Evolutionary conservation across 2,329 filamentous ascomycete genomes (phyloP).

Genomic region (Talaromyces sp.): DNA sequence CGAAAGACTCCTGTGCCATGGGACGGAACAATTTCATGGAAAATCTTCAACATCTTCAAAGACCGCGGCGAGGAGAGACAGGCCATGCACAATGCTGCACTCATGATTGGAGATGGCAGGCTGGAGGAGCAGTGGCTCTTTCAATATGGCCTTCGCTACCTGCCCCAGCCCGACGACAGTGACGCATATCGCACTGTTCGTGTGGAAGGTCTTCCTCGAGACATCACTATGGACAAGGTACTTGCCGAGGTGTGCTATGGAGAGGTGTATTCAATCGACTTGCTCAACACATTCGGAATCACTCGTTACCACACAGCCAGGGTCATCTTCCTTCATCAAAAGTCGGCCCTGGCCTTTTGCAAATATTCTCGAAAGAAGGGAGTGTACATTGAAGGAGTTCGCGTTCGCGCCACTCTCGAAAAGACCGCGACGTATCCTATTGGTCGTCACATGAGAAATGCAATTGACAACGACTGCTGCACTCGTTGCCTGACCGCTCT

Average conservation of each 20-base stretch:
- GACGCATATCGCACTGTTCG: conserved; percentile 27
- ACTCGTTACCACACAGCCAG: conserved; percentile 27
- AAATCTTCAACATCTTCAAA: conserved; percentile 18
- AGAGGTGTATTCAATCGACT: conserved; percentile 23
- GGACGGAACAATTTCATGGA: conserved; percentile 12
- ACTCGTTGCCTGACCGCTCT: conserved; percentile 7
- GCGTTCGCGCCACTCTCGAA: conserved; percentile 5
- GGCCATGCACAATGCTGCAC: conserved; percentile 14
- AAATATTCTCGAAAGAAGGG: conserved; percentile 13
- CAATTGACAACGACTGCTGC: background rate
- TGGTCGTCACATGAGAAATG: background rate
- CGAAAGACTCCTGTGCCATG: background rate
- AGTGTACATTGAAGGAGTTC: conserved; percentile 16
- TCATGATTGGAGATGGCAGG: conserved; percentile 5
- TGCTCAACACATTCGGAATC: conserved; percentile 24
- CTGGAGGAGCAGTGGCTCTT: conserved; percentile 21
- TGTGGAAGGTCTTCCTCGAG: conserved; percentile 22
- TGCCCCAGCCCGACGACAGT: conserved; percentile 17
- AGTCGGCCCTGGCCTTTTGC: conserved; percentile 21
- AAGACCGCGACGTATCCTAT: conserved; percentile 12
- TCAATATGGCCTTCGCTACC: conserved; percentile 29
- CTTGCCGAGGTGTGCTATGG: conserved; percentile 22
- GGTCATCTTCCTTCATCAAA: conserved; percentile 24
- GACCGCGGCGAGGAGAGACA: conserved; percentile 17
- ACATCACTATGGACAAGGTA: conserved; percentile 20